Base-by-base conservation (phyloP, 495 filamentous ascomycete genomes). In the Hypoxylon trugodes region DNA sequence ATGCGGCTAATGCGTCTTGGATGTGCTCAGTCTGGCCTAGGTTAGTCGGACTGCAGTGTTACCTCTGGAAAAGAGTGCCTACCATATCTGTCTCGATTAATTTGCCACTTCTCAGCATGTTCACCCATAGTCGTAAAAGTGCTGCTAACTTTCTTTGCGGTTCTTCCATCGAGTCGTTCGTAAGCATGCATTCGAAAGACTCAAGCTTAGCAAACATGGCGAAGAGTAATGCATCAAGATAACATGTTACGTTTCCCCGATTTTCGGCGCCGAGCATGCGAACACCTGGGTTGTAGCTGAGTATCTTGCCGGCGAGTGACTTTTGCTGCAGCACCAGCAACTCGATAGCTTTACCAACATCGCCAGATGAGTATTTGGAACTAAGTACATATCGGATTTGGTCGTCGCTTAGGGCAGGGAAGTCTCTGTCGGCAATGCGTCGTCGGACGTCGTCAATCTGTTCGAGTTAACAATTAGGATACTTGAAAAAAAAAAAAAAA, bases 131-230 rank as follows among this genome's bases (percentile, higher is more conserved):
- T 57, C 95, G 84, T 9, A 97, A 73, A 36, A 96, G 66, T 4
- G 85, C 85, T 1, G 87, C 88, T 37, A 98, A 77, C 63, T 84
- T 90, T 53, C 84, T 86, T 66, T 89, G 85, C 13, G 88, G 79
- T 61, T 91, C 87, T 45, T 90, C 89, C 69, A 87, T 87, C 15
- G 61, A 66, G n/a, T 79, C 69, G 24, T 74, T 73, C 58, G 78
- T 80, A 42, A 97, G 76, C 76, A 97, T 96, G 21, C 89, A 90
- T 69, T 98, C 95, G 71, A 97, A 98, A 66, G 90, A 91, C 41
- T 89, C 87, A 21, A 97, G 77, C 50, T 90, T 86, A 7, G 91
- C 89, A 72, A 98, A 98, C 94, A 98, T 97, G 55, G 95, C 90
- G 69, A 97, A 97, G 1, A 98, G 85, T n/a, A 97, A 76, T 1